These are phyloP conservation scores for Balamuthia mandrillaris DNA, from an alignment of 208 protist genomes.

Conservation along the genomic window DNA sequence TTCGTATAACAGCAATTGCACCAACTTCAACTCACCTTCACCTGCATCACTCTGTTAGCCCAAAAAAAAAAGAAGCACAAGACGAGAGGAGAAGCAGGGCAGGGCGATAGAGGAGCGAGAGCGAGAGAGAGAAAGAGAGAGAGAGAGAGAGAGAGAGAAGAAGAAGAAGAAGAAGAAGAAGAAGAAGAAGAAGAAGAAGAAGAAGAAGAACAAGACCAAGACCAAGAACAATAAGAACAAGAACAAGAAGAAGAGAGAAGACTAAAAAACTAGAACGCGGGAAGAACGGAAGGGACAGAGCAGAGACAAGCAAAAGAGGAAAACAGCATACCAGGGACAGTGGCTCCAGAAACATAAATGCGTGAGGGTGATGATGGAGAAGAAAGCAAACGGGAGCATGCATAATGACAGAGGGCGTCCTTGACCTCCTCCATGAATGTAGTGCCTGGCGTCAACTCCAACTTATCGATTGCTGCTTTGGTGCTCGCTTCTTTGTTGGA, in stretches of 20 bases:
- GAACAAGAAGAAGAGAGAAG: no score
- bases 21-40: slow-evolving; percentile 9
- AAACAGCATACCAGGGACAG: background rate
- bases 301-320: no score
- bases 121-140: background rate
- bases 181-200: no score
- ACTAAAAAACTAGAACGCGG: no score
- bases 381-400: background rate
- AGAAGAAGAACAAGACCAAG: no score
- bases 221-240: no score
- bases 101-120: background rate
- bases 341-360: background rate
- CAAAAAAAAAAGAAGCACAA: no score
- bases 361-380: background rate
- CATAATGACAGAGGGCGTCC: slow-evolving; percentile 24
- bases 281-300: no score
- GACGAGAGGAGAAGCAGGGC: background rate
- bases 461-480: background rate
- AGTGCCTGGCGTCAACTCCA: slow-evolving; percentile 17
- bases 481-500: no score
- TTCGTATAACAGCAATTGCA: background rate
- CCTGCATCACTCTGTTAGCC: no score
- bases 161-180: no score
- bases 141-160: background rate
- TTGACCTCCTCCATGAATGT: slow-evolving; percentile 15